These are phyloP conservation scores for Carnegiea gigantea DNA, from an alignment of 179 eudicot species.

Conservation along the genomic window DNA sequence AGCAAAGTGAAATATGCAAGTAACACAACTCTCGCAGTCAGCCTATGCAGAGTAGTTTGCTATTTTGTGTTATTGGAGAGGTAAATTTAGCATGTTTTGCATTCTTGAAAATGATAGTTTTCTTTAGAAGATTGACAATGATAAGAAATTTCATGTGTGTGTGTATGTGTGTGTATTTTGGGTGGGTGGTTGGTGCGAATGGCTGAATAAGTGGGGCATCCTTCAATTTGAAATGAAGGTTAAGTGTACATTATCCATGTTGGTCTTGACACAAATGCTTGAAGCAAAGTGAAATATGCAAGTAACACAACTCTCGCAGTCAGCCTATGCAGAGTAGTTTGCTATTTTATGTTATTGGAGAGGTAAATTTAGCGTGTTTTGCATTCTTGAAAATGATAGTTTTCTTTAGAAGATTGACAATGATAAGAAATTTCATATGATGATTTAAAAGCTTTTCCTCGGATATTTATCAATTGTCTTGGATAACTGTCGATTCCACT, in stretches of 20 bases:
- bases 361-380: neutral
- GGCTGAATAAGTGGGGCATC: too few relatives aligned
- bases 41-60: neutral
- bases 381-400: neutral
- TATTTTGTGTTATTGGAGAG: neutral
- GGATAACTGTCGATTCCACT: neutral
- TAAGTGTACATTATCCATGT: neutral
- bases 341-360: neutral
- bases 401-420: neutral
- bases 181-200: too few relatives aligned
- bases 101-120: neutral
- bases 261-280: neutral
- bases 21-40: neutral
- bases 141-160: neutral
- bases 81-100: neutral
- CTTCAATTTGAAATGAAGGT: neutral
- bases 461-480: neutral
- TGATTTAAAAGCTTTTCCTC: neutral
- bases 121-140: neutral
- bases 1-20: neutral
- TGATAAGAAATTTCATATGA: neutral
- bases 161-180: neutral
- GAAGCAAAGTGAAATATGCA: neutral
- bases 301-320: neutral
- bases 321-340: neutral